Evolutionary conservation across 345 rosid species (phyloP).

Genomic region (Euphorbia pulcherrima): DNA sequence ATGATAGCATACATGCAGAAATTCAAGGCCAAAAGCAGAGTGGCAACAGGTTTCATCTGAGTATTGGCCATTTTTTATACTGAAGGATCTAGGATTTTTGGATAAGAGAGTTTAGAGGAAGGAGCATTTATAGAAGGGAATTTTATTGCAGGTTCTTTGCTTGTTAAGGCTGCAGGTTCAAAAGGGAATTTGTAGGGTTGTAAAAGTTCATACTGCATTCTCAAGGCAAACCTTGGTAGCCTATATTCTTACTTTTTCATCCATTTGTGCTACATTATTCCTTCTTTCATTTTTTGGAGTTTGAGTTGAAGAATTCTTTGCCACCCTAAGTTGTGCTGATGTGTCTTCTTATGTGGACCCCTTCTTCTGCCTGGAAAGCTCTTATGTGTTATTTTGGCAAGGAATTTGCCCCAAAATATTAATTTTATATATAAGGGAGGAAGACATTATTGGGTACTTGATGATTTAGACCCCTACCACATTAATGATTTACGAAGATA

Average conservation of each 20-base stretch:
- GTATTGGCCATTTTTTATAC: constrained; percentile 41
- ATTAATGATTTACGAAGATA: no score
- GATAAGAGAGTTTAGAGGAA: constrained; percentile 17
- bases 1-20: constrained; percentile 70
- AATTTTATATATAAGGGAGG: no score
- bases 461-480: no score
- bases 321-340: constrained; percentile 9
- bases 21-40: constrained; percentile 58
- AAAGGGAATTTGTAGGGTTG: constrained; percentile 43
- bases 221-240: constrained; percentile 45
- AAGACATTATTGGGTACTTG: no score
- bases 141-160: constrained; percentile 57
- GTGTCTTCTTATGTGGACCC: not conserved
- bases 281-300: not conserved
- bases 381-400: not conserved
- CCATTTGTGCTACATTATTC: not conserved
- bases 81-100: constrained; percentile 4
- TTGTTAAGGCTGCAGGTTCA: constrained; percentile 55
- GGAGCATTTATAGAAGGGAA: constrained; percentile 22
- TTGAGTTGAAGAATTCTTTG: constrained; percentile 36
- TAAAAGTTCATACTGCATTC: constrained; percentile 57
- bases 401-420: not conserved
- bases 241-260: constrained; percentile 38
- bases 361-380: not conserved
- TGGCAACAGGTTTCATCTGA: constrained; percentile 51